Percentiles rank a stretch among this genome's conserved stretches.
These are phyloP conservation scores for Neopestalotiopsis sp. DNA, from an alignment of 2,329 filamentous ascomycete genomes.

Conservation along the genomic window DNA sequence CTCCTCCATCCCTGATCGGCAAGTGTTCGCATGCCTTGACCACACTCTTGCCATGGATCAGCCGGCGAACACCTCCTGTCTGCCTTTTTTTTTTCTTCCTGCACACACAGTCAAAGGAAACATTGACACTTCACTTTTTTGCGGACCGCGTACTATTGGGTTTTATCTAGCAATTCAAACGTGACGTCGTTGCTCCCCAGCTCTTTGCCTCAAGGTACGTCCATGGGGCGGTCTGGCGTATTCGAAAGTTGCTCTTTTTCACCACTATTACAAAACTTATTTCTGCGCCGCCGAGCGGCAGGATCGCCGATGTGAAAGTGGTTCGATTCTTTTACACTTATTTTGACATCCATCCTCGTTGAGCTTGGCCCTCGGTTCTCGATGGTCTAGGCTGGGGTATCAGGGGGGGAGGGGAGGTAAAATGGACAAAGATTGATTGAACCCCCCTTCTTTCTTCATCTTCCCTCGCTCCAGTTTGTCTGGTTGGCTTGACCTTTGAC, in stretches of 20 bases:
- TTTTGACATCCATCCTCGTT: neutral
- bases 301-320: neutral
- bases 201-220: neutral
- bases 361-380: neutral
- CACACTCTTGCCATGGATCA: slow-evolving; percentile 1
- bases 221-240: neutral
- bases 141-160: too few species aligned
- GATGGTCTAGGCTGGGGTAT: neutral
- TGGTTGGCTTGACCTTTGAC: neutral
- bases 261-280: too few species aligned
- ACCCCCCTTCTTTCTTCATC: neutral
- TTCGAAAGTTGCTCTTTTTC: neutral
- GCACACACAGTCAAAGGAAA: neutral
- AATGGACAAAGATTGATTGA: neutral
- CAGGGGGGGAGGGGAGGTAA: neutral
- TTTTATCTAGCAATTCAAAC: too few species aligned
- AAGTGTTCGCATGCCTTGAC: slow-evolving; percentile 3
- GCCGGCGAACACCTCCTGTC: neutral
- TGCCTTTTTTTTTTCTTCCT: neutral
- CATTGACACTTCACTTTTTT: neutral
- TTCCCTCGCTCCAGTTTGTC: neutral
- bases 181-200: too few species aligned
- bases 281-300: neutral
- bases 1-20: neutral
- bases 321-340: neutral